phyloP scores from a whole-genome alignment of 306 rosid genomes.

The Casuarina equisetifolia region DNA sequence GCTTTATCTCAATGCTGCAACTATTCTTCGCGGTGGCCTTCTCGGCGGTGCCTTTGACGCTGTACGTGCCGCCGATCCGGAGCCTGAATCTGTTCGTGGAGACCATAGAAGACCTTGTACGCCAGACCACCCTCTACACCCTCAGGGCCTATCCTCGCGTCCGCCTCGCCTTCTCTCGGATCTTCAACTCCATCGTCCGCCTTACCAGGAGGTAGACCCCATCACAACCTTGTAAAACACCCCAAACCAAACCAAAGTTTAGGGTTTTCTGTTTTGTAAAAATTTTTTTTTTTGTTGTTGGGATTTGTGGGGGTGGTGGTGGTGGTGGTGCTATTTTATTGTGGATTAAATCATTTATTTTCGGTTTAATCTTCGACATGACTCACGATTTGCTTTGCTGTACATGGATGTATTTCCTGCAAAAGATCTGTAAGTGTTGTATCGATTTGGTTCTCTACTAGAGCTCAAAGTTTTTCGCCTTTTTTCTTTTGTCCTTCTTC shows the following conservation, averaged over 20 bases:
- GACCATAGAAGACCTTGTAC: conserved; percentile 49
- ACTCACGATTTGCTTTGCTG: not conserved
- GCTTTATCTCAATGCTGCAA: conserved; percentile 56
- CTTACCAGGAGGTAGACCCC: conserved; percentile 44
- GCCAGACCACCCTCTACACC: conserved; percentile 42
- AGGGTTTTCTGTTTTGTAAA: not conserved
- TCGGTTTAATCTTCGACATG: conserved; percentile 8
- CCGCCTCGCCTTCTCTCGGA: conserved; percentile 58
- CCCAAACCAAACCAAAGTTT: not conserved
- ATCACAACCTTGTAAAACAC: not conserved
- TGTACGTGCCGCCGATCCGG: conserved; percentile 86
- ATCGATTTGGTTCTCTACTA: not conserved
- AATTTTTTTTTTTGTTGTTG: not conserved
- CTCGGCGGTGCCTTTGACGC: conserved; percentile 83
- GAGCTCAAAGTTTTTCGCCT: not conserved
- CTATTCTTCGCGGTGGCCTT: conserved; percentile 80
- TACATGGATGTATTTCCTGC: conserved; percentile 1
- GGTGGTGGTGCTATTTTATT: too few relatives aligned
- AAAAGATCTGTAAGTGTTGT: not conserved
- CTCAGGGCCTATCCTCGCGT: conserved; percentile 52
- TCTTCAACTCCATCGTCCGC: conserved; percentile 52
- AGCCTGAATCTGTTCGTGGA: conserved; percentile 68
- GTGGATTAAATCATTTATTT: not conserved
- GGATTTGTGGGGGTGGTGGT: not conserved
- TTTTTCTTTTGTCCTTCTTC: not conserved